phyloP scores from a whole-genome alignment of 192 early-diverging fungal species.

The Dissophora ornata region DNA sequence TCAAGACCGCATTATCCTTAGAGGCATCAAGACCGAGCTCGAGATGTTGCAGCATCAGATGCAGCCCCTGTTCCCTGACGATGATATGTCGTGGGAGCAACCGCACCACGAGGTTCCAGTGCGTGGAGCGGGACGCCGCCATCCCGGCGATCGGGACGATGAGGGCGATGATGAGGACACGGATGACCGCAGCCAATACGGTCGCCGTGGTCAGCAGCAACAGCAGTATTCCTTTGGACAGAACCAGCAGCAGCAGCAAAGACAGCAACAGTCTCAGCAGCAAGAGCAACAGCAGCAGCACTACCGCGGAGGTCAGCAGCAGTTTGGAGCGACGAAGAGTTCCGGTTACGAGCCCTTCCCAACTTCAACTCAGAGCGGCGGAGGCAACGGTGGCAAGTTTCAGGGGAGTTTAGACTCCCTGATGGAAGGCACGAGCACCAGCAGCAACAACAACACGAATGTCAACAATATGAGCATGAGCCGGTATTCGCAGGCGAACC shows the following conservation, averaged over 20 bases:
- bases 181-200: constrained; percentile 26
- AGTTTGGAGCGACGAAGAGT: neutral
- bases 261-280: constrained; percentile 15
- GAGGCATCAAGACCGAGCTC: constrained; percentile 45
- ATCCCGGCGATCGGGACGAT: neutral
- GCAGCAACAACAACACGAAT: constrained; percentile 12
- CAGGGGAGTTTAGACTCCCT: constrained; percentile 20
- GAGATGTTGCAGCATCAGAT: constrained; percentile 52
- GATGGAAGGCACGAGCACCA: neutral
- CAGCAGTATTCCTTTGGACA: constrained; percentile 20
- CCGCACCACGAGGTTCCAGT: constrained; percentile 19
- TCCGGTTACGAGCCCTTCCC: constrained; percentile 43
- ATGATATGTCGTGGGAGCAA: constrained; percentile 48
- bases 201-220: constrained; percentile 17
- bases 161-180: constrained; percentile 25
- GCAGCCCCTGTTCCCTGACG: constrained; percentile 45
- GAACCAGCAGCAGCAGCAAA: constrained; percentile 12
- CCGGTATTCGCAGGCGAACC: constrained; percentile 23
- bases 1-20: constrained; percentile 47
- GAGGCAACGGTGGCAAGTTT: neutral
- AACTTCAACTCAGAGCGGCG: constrained; percentile 2
- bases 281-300: constrained; percentile 29
- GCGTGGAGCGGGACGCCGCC: constrained; percentile 1
- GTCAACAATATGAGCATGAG: neutral
- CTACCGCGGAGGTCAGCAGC: constrained; percentile 8